Base-by-base conservation (phyloP, 2,329 filamentous ascomycete genomes). In the Tricladium varicosporioides region DNA sequence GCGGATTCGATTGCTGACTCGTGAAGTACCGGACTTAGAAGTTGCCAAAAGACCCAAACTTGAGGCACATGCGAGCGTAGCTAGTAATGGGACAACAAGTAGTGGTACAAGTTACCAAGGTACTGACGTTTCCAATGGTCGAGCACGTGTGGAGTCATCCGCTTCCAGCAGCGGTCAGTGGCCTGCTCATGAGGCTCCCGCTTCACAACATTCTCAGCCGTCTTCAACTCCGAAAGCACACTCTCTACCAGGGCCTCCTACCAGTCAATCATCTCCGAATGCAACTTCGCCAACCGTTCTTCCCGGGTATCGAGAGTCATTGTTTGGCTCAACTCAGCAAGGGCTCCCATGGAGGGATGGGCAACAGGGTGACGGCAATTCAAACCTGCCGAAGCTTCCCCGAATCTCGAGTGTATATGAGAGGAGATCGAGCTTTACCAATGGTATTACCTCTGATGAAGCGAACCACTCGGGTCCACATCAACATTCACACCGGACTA, bases 221-320 rank as follows among this genome's bases (percentile, higher is more conserved):
- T 32, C 61, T 3, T 54, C 40, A 18, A 33, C 61, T 15, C 47
- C 64, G 10, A 64, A 62, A 10, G 8, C 60, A 15, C 49, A 55
- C 8, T 11, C 60, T 14, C 47, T 50, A 5, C 36, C 50, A 31
- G 57, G 56, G 9, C 22, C 36, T 16, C 47, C 56, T 7, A 51
- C 51, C 13, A 40, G 47, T 13, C 63, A 64, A 44, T 44, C 14
- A 13, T 67, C 67, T 32, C 63, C 66, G 9, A 51, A 33, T 15
- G 47, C 59, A 11, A 40, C 58, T 9, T 66, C 64, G 15, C 57
- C 67, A 5, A 62, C 57, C 1, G 47, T 64, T 1, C 60, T 70
- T n/a, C 67, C 68, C 44, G 68, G 68, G 5, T 70, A 69, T 60
- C 63, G 69, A 5, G 69, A 70, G n/a, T 65, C 69, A 1, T 63